Evolutionary conservation across 2,329 filamentous ascomycete genomes (phyloP), one percentile per base, ranked within the genome.

Genomic region (Graphiopsis chlorocephala): DNA sequence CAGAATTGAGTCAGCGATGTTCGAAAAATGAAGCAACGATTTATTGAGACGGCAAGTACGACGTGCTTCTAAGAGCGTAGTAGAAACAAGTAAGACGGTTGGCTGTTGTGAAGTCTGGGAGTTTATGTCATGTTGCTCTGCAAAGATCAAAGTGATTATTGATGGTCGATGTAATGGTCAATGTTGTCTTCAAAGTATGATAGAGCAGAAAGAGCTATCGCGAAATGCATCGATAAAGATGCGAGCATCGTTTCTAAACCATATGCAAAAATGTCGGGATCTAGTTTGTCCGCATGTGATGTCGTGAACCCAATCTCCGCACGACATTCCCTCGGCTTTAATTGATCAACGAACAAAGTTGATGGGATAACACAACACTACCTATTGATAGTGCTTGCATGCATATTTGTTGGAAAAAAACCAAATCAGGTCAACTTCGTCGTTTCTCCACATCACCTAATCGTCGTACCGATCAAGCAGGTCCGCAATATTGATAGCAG

Each of bases 301-400:
- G 17, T 31, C 31, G 29, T 52, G 31, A 53, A 61, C 23, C 59
- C 59, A 61, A 61, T 61, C 59, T 61, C 59, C 59, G 59, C 59
- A 61, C 59, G 59, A 29, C 11, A 8, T 38, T 52, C 23, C 59
- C 59, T 61, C 59, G 59, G 59, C 59, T 61, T 52, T 61, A 6
- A 4, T 29, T 4, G 42, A 52, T 38, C 20, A 29, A 38, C 31
- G 38, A 23, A 20, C 38, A 3, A 45, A 45, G 38, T n/a, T 10
- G 23, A 45, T 8, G 38, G 20, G 23, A 3, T n/a, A 10, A 45
- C 23, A 3, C 38, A 45, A 8, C 14, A 23, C 5, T 45, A 12
- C 11, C 17, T 1, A 20, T 45, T 4, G 8, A 45, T 45, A 4
- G n/a, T 20, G n/a, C 14, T 45, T 23, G n/a, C 2, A 45, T 7